Conservation (phyloP, 352 stramenopile genomes). For the Pythium phragmiticola region DNA sequence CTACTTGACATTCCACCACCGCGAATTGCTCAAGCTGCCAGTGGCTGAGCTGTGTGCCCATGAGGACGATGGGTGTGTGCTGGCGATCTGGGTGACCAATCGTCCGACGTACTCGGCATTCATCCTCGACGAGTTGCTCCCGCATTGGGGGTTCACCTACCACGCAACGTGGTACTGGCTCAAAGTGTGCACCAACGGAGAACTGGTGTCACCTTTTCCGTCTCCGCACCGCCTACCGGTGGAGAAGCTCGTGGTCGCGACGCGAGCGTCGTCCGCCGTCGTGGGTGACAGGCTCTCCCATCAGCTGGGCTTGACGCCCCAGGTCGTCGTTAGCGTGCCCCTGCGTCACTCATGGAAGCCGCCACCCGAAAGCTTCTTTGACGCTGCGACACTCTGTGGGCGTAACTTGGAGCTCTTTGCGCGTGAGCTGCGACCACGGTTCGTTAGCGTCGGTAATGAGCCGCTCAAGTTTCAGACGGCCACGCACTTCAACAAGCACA, state of each 20-base stretch:
- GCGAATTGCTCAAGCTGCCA: slow-evolving; percentile 49
- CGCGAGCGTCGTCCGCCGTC: slow-evolving; percentile 29
- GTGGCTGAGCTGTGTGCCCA: slow-evolving; percentile 34
- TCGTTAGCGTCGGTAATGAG: slow-evolving; percentile 70
- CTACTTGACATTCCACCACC: slow-evolving; percentile 66
- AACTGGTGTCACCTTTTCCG: slow-evolving; percentile 58
- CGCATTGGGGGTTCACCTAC: slow-evolving; percentile 56
- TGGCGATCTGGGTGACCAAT: slow-evolving; percentile 80
- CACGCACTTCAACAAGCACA: slow-evolving; percentile 23
- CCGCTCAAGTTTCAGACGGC: slow-evolving; percentile 29
- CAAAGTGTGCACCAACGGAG: slow-evolving; percentile 53
- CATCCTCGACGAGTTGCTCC: slow-evolving; percentile 55
- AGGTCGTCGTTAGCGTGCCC: slow-evolving; percentile 63
- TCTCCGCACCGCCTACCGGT: slow-evolving; percentile 65
- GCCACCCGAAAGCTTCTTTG: slow-evolving; percentile 59
- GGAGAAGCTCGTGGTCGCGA: slow-evolving; percentile 64
- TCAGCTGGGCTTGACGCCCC: slow-evolving; percentile 32
- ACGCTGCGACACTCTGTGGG: slow-evolving; percentile 1
- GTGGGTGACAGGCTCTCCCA: slow-evolving; percentile 22
- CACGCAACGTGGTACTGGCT: slow-evolving; percentile 77
- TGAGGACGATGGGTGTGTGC: slow-evolving; percentile 42
- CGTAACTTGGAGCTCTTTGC: slow-evolving; percentile 64
- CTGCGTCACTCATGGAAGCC: slow-evolving; percentile 80
- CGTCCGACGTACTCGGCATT: slow-evolving; percentile 54
- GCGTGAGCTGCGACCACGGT: slow-evolving; percentile 56